Evolutionary conservation across 345 rosid genomes (phyloP).

Genomic region (Carallia pectinifolia): DNA sequence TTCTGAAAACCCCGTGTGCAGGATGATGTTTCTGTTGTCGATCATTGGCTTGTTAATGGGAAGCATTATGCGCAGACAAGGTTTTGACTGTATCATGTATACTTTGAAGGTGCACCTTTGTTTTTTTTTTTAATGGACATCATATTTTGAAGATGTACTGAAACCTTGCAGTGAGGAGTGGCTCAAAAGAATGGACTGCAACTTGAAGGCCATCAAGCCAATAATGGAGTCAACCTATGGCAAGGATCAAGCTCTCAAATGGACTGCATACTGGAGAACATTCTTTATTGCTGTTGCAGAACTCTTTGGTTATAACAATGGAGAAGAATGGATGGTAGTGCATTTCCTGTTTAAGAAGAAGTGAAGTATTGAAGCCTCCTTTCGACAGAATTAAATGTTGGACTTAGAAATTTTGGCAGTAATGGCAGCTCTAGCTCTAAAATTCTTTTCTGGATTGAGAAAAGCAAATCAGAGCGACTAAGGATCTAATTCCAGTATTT

Average conservation of each 20-base stretch:
- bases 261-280: slow-evolving; percentile 89
- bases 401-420: neutral
- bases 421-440: neutral
- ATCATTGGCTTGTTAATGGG: slow-evolving; percentile 84
- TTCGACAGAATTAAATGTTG: neutral
- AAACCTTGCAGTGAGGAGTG: slow-evolving; percentile 63
- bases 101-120: too few species aligned
- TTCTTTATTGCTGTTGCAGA: slow-evolving; percentile 84
- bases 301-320: slow-evolving; percentile 76
- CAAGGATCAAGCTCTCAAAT: slow-evolving; percentile 68
- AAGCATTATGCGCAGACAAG: slow-evolving; percentile 84
- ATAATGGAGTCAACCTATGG: slow-evolving; percentile 82
- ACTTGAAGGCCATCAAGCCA: slow-evolving; percentile 43
- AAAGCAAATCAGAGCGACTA: too few species aligned
- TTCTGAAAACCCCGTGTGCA: slow-evolving; percentile 16
- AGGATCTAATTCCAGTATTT: too few species aligned
- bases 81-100: slow-evolving; percentile 19
- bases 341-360: slow-evolving; percentile 77
- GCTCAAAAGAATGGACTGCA: slow-evolving; percentile 82
- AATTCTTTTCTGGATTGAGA: too few species aligned
- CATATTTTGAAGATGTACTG: neutral
- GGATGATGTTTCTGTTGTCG: slow-evolving; percentile 67
- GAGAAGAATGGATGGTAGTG: slow-evolving; percentile 88
- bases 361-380: slow-evolving; percentile 22
- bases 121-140: neutral